Evolutionary conservation across 345 rosid genomes (phyloP), one percentile per base, ranked within the genome.

Genomic region (Camelina sativa): DNA sequence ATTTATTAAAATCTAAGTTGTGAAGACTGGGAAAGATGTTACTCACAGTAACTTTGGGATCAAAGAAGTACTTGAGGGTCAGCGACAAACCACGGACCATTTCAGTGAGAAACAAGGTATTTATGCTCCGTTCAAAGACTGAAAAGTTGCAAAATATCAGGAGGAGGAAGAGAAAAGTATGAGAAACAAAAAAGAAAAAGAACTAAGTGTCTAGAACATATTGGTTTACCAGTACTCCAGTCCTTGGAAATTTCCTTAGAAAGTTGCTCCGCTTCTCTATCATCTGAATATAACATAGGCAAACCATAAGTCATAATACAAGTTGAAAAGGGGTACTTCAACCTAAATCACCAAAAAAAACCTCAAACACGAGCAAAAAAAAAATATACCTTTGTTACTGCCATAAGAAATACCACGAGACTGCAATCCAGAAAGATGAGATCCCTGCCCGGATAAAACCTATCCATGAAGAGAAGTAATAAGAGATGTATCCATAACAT

Each of bases 61-160:
- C 98, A 77, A 96, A 96, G 87, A 96, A 96, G 78, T 96, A 92
- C 81, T 92, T 91, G 80, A 96, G 86, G 8, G 99, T 96, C 85
- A 96, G 80, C 65, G 65, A 79, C 82, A 92, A 80, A 71, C 97
- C 96, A 1, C 99, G 90, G 71, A 92, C 96, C 98, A 92, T 86
- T 83, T 92, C 98, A 60, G 98, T 92, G 52, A 96, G 98, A 79
- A 91, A 88, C 23, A 96, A 70, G 1, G 96, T 96, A 78, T 96
- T 92, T 74, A 92, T 91, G 85, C 91, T 92, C 76, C 88, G 76
- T 69, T 96, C 98, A 80, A 96, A 96, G 65, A 96, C 98, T 92
- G 61, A 82, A 70, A 17, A 65, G 22, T 57, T 10, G n/a, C 50
- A 74, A 70, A 52, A 58, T 22, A 69, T 51, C 71, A 83, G 61